These are phyloP conservation scores for Adenanthera pavonina DNA, from an alignment of 306 rosid species.

Conservation along the genomic window DNA sequence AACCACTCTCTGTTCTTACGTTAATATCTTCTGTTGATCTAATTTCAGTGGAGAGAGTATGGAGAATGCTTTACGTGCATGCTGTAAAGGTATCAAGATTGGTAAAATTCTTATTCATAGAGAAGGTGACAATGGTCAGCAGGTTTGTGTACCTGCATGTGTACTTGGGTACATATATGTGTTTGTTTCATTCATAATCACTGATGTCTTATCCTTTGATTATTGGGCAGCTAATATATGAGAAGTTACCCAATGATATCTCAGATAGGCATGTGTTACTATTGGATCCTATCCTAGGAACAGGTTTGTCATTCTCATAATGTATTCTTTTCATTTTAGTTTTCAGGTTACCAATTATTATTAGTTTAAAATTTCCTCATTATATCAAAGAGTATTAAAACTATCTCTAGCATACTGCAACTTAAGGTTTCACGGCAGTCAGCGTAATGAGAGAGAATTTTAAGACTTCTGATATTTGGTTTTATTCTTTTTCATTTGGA, in stretches of 20 bases:
- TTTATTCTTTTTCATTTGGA: slow-evolving; percentile 21
- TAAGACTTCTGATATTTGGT: slow-evolving; percentile 1
- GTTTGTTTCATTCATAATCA: slow-evolving; percentile 8
- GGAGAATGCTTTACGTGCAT: slow-evolving; percentile 98
- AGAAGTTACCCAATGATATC: slow-evolving; percentile 91
- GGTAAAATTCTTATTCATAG: slow-evolving; percentile 97
- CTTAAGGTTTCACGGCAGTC: background rate
- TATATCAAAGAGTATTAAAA: background rate
- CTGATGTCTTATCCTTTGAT: slow-evolving; percentile 31
- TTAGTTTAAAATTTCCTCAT: background rate
- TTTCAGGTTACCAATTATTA: background rate
- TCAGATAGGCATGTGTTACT: slow-evolving; percentile 94
- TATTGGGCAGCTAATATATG: slow-evolving; percentile 80
- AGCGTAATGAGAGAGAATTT: background rate
- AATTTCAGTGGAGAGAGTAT: slow-evolving; percentile 94
- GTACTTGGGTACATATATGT: slow-evolving; percentile 18
- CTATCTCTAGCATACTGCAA: background rate
- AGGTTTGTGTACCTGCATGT: slow-evolving; percentile 59
- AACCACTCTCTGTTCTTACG: slow-evolving; percentile 13
- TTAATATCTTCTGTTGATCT: slow-evolving; percentile 22
- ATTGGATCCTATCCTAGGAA: slow-evolving; percentile 97
- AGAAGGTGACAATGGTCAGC: slow-evolving; percentile 98
- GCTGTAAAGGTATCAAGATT: slow-evolving; percentile 99
- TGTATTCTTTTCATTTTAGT: background rate
- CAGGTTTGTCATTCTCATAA: slow-evolving; percentile 63